A percentile compares a stretch with the other conserved stretches of the same genome.
Evolutionary conservation across 495 filamentous ascomycete genomes (phyloP).

Genomic region (Aspergillus biplanus): DNA sequence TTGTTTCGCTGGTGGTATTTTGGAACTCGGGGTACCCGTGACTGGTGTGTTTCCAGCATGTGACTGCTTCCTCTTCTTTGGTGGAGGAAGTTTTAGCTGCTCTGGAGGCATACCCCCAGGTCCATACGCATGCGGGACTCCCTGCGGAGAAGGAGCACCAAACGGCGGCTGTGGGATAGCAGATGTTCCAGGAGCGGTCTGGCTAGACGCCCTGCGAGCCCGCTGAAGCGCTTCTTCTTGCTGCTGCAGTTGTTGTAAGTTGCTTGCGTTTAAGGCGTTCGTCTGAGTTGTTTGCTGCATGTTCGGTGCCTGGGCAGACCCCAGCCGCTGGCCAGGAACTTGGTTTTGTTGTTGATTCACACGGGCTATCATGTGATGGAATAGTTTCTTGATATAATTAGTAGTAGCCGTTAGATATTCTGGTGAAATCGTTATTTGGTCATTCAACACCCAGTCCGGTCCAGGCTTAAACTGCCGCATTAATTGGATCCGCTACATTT

Average conservation of each 20-base stretch:
- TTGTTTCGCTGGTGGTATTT: conserved; percentile 37
- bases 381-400: conserved; percentile 48
- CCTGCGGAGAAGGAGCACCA: conserved; percentile 71
- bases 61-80: conserved; percentile 61
- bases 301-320: conserved; percentile 30
- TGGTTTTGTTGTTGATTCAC: conserved; percentile 42
- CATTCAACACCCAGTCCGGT: conserved; percentile 53
- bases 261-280: conserved; percentile 64
- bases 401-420: conserved; percentile 57
- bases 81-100: conserved; percentile 64
- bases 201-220: conserved; percentile 56
- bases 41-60: conserved; percentile 41
- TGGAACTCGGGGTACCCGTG: conserved; percentile 33
- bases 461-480: conserved; percentile 61
- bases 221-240: conserved; percentile 49
- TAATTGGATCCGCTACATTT: conserved; percentile 56
- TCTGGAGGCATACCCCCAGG: conserved; percentile 52
- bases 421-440: conserved; percentile 60
- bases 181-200: conserved; percentile 66
- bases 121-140: conserved; percentile 61
- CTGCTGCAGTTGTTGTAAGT: conserved; percentile 62
- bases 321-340: conserved; percentile 29
- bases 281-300: conserved; percentile 30
- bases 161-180: conserved; percentile 68
- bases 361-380: conserved; percentile 44